Percentiles rank a stretch among this genome's conserved stretches.
phyloP scores from a whole-genome alignment of 768 basidiomycete species.

The Xanthoconium stramineum region DNA sequence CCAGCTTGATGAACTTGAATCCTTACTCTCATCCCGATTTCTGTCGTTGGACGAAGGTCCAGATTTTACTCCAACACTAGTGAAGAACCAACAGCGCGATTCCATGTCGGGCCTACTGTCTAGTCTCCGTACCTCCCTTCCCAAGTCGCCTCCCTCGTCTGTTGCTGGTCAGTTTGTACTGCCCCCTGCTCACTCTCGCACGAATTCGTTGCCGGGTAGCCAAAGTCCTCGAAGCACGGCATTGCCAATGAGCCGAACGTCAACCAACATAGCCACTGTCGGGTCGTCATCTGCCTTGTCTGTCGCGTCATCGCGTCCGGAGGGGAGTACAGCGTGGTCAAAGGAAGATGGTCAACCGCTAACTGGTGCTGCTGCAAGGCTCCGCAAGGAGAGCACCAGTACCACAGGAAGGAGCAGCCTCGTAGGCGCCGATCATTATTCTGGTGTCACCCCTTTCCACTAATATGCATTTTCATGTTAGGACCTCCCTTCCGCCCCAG shows the following conservation, averaged over 20 bases:
- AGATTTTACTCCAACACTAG: conserved; percentile 70
- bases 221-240: conserved; percentile 35
- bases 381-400: conserved; percentile 52
- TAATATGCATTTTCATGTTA: conserved; percentile 18
- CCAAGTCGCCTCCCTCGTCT: conserved; percentile 44
- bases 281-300: conserved; percentile 40
- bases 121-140: conserved; percentile 43
- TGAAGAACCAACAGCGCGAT: conserved; percentile 60
- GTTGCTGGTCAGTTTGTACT: conserved; percentile 46
- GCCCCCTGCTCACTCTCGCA: conserved; percentile 34
- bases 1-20: conserved; percentile 73
- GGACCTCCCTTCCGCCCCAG: conserved; percentile 38
- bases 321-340: conserved; percentile 34
- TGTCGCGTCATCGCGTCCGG: conserved; percentile 39
- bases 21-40: conserved; percentile 69
- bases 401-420: conserved; percentile 33
- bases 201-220: conserved; percentile 36
- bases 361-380: conserved; percentile 40
- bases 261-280: conserved; percentile 29
- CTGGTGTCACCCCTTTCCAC: background rate
- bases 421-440: conserved; percentile 7
- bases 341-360: conserved; percentile 35
- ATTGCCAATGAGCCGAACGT: conserved; percentile 34
- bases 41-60: conserved; percentile 63
- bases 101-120: conserved; percentile 44